phyloP scores from a whole-genome alignment of 2,329 filamentous ascomycete genomes.

The Pseudovirgaria hyperparasitica region DNA sequence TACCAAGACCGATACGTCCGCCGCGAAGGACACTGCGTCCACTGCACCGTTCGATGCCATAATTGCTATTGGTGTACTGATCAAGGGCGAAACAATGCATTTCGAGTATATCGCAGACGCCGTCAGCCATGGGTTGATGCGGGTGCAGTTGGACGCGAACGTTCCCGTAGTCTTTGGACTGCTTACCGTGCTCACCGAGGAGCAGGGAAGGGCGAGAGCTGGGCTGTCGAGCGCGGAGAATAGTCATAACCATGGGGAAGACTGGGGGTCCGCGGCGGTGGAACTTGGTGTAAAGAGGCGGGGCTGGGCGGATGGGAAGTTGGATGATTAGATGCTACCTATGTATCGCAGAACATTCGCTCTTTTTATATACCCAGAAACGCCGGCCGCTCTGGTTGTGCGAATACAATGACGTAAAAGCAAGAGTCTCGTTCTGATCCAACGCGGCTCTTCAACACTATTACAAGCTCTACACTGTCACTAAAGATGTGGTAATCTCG shows the following conservation, averaged over 20 bases:
- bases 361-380: too few species aligned
- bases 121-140: conserved; percentile 86
- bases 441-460: too few species aligned
- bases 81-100: conserved; percentile 99
- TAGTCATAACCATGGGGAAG: conserved; percentile 87
- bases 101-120: conserved; percentile 97
- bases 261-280: conserved; percentile 90
- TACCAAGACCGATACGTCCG: conserved; percentile 22
- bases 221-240: conserved; percentile 45
- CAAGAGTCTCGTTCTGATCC: too few species aligned
- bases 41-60: conserved; percentile 74
- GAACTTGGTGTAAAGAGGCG: conserved; percentile 83
- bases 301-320: conserved; percentile 64
- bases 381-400: too few species aligned
- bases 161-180: conserved; percentile 88
- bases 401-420: too few species aligned
- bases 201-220: conserved; percentile 75
- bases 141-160: conserved; percentile 77
- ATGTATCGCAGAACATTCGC: conserved; percentile 3
- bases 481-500: too few species aligned
- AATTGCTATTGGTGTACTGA: conserved; percentile 88
- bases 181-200: conserved; percentile 76
- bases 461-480: too few species aligned
- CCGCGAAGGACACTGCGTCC: conserved; percentile 20
- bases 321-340: conserved; percentile 28